Conservation (phyloP, 371 early-diverging fungal genomes). For the Cokeromyces recurvatus region DNA sequence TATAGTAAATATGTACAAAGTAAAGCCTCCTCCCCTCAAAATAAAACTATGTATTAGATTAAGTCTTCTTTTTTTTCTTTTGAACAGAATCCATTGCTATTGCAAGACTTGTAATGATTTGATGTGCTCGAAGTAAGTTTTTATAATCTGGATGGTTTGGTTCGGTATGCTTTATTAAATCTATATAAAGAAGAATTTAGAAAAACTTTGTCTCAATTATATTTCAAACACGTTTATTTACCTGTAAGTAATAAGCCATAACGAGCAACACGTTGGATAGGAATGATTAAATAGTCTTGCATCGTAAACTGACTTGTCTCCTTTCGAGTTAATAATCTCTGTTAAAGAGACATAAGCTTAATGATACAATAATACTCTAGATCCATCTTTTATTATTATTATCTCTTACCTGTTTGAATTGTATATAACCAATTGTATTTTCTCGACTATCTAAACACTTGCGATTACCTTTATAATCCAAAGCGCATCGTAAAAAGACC, state of each 20-base stretch:
- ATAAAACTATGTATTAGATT: slow-evolving; percentile 2
- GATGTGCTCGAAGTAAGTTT: slow-evolving; percentile 25
- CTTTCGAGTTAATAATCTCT: too few relatives aligned
- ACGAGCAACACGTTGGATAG: slow-evolving; percentile 37
- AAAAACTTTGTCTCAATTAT: background rate
- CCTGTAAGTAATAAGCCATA: slow-evolving; percentile 37
- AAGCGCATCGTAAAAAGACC: slow-evolving; percentile 32
- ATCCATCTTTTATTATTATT: too few relatives aligned
- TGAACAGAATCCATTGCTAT: slow-evolving; percentile 43
- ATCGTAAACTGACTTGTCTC: slow-evolving; percentile 34
- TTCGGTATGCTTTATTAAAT: slow-evolving; percentile 39
- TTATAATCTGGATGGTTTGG: slow-evolving; percentile 31
- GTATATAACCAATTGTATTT: slow-evolving; percentile 17
- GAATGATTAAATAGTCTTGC: slow-evolving; percentile 36
- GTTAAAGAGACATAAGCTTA: too few relatives aligned
- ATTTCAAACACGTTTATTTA: slow-evolving; percentile 6
- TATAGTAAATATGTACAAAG: slow-evolving; percentile 5
- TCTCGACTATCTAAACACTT: slow-evolving; percentile 12
- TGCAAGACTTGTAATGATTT: slow-evolving; percentile 33
- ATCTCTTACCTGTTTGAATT: slow-evolving; percentile 16
- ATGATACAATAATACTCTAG: too few relatives aligned
- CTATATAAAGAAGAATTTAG: slow-evolving; percentile 11
- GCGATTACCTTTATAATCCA: slow-evolving; percentile 32
- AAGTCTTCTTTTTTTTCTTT: slow-evolving; percentile 12
- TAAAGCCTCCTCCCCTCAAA: too few relatives aligned